Percentiles rank a stretch among this genome's conserved stretches.
phyloP scores from a whole-genome alignment of 2,329 filamentous ascomycete species.

The Sphaceloma murrayae region DNA sequence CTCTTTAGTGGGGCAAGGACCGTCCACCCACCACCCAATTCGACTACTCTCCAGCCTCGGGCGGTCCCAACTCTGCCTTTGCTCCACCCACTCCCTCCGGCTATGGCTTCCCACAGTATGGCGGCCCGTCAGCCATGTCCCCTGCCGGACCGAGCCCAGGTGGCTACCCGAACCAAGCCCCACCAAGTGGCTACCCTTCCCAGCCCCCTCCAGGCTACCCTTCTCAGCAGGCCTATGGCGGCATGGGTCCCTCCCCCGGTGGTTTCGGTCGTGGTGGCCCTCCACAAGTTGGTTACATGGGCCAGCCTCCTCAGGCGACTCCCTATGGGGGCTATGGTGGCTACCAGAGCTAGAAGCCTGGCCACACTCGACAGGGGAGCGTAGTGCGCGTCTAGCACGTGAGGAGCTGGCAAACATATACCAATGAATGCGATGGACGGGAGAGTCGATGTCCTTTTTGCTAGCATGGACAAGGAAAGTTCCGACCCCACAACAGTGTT shows the following conservation, averaged over 20 bases:
- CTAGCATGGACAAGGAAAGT: no score
- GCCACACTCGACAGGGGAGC: slow-evolving; percentile 8
- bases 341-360: slow-evolving; percentile 45
- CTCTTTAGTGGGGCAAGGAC: slow-evolving; percentile 88
- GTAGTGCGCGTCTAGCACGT: slow-evolving; percentile 5
- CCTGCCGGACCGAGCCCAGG: slow-evolving; percentile 36
- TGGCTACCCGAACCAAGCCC: slow-evolving; percentile 44
- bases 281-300: slow-evolving; percentile 41
- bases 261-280: slow-evolving; percentile 71
- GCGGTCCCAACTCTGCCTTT: slow-evolving; percentile 56
- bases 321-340: slow-evolving; percentile 47
- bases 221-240: slow-evolving; percentile 42
- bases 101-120: slow-evolving; percentile 88
- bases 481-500: no score
- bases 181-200: slow-evolving; percentile 52
- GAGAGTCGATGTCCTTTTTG: no score
- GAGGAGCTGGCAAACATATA: slow-evolving; percentile 10
- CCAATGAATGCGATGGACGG: no score
- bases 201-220: slow-evolving; percentile 51
- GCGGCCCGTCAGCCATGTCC: slow-evolving; percentile 59
- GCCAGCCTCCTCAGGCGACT: slow-evolving; percentile 42
- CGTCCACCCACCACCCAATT: slow-evolving; percentile 77
- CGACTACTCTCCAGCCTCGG: slow-evolving; percentile 75
- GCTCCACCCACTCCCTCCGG: slow-evolving; percentile 61
- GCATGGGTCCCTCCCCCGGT: slow-evolving; percentile 57